Percentiles rank a stretch among this genome's conserved stretches.
These are phyloP conservation scores for Saccharomyces uvarum DNA, from an alignment of 1,139 yeast species.

Conservation along the genomic window DNA sequence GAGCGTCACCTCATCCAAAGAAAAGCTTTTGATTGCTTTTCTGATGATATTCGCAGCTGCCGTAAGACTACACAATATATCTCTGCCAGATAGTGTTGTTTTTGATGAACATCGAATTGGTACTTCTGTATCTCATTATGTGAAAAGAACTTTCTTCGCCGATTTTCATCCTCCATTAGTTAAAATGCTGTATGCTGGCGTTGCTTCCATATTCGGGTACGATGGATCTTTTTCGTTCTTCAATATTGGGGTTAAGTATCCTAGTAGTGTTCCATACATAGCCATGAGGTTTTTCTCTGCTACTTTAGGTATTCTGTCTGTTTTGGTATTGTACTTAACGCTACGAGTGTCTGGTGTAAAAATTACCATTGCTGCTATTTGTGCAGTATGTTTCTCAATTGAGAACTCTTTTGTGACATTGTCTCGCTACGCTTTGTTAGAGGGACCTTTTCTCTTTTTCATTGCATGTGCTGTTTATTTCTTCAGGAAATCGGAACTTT, in stretches of 20 bases:
- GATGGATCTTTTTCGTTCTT: constrained; percentile 66
- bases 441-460: constrained; percentile 84
- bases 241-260: constrained; percentile 57
- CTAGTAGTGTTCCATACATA: constrained; percentile 58
- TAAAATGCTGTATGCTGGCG: constrained; percentile 73
- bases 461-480: constrained; percentile 79
- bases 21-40: constrained; percentile 38
- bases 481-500: constrained; percentile 72
- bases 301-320: constrained; percentile 69
- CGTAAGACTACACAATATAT: constrained; percentile 55
- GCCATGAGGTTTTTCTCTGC: constrained; percentile 85
- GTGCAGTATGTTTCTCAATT: constrained; percentile 59
- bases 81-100: constrained; percentile 70
- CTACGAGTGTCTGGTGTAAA: constrained; percentile 82
- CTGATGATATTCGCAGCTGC: constrained; percentile 47
- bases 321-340: constrained; percentile 68
- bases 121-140: constrained; percentile 66
- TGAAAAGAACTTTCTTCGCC: constrained; percentile 65
- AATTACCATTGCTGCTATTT: constrained; percentile 60
- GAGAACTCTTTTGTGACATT: constrained; percentile 86
- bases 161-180: constrained; percentile 94
- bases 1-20: constrained; percentile 30
- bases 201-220: constrained; percentile 64
- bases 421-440: constrained; percentile 80
- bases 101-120: constrained; percentile 87